phyloP scores from a whole-genome alignment of 805 yeast genomes.

The Brettanomyces sp. region DNA sequence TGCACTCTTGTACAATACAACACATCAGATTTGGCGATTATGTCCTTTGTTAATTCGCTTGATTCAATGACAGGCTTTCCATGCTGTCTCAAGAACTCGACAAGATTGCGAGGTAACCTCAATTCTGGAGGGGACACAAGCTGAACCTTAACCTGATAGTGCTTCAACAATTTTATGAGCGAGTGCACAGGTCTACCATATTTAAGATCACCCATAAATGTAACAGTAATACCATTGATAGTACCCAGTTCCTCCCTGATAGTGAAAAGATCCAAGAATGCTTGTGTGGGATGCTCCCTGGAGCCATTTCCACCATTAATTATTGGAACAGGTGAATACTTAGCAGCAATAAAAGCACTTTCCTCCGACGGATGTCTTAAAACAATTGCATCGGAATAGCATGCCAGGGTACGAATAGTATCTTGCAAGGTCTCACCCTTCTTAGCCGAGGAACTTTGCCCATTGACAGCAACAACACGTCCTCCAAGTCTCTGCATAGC shows the following conservation, averaged over 20 bases:
- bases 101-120: slow-evolving; percentile 67
- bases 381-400: slow-evolving; percentile 94
- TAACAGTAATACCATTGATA: slow-evolving; percentile 93
- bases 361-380: slow-evolving; percentile 93
- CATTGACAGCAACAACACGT: slow-evolving; percentile 80
- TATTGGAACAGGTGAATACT: slow-evolving; percentile 93
- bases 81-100: slow-evolving; percentile 51
- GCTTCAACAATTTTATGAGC: slow-evolving; percentile 77
- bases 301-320: slow-evolving; percentile 98
- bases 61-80: slow-evolving; percentile 70
- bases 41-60: slow-evolving; percentile 69
- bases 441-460: slow-evolving; percentile 85
- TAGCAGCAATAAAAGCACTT: slow-evolving; percentile 89
- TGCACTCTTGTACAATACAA: slow-evolving; percentile 97
- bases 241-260: slow-evolving; percentile 98
- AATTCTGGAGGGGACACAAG: slow-evolving; percentile 87
- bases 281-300: slow-evolving; percentile 98
- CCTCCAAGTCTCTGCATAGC: slow-evolving; percentile 99
- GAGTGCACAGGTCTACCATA: slow-evolving; percentile 99
- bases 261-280: slow-evolving; percentile 92
- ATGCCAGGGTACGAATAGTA: slow-evolving; percentile 87
- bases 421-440: slow-evolving; percentile 98
- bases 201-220: slow-evolving; percentile 98
- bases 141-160: slow-evolving; percentile 88
- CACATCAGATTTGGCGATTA: slow-evolving; percentile 86